Conservation (phyloP, 768 basidiomycete species). For the Rhodocollybia butyracea region DNA sequence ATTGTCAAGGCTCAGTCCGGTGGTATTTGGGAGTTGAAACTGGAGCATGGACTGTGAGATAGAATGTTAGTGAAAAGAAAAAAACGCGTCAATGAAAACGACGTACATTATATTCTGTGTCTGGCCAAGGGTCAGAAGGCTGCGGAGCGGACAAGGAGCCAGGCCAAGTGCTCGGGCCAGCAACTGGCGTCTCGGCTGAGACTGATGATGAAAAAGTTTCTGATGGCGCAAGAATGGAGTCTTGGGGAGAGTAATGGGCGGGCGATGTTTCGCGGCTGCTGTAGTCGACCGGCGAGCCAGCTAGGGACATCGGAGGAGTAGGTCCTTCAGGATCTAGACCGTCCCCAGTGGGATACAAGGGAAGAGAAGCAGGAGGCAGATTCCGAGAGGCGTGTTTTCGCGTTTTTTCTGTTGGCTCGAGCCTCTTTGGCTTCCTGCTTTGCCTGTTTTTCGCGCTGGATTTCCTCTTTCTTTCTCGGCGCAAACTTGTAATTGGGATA, state of each 20-base stretch:
- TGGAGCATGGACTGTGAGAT: conserved; percentile 6
- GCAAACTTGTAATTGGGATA: conserved; percentile 60
- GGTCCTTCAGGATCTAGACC: conserved; percentile 36
- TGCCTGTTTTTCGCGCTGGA: conserved; percentile 35
- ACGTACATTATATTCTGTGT: neutral
- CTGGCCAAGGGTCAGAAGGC: neutral
- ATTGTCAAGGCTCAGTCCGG: too few relatives aligned
- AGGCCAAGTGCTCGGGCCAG: conserved; percentile 7
- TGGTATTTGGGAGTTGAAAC: conserved; percentile 9
- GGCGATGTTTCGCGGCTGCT: conserved; percentile 3
- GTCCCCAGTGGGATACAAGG: conserved; percentile 18
- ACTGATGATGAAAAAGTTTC: neutral
- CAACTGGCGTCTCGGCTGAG: neutral
- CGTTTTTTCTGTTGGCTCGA: conserved; percentile 20
- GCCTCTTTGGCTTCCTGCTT: conserved; percentile 38
- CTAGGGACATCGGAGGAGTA: conserved; percentile 52
- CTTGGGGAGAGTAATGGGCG: neutral
- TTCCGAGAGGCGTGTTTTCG: conserved; percentile 10
- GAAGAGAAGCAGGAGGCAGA: conserved; percentile 14
- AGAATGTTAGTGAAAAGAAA: neutral
- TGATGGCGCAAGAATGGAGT: neutral
- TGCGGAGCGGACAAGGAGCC: neutral
- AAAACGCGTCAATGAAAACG: neutral
- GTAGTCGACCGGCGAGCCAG: conserved; percentile 39
- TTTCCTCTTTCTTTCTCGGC: conserved; percentile 53